These are phyloP conservation scores for Chenopodium suecicum DNA, from an alignment of 148 eudicot genomes.

Conservation along the genomic window DNA sequence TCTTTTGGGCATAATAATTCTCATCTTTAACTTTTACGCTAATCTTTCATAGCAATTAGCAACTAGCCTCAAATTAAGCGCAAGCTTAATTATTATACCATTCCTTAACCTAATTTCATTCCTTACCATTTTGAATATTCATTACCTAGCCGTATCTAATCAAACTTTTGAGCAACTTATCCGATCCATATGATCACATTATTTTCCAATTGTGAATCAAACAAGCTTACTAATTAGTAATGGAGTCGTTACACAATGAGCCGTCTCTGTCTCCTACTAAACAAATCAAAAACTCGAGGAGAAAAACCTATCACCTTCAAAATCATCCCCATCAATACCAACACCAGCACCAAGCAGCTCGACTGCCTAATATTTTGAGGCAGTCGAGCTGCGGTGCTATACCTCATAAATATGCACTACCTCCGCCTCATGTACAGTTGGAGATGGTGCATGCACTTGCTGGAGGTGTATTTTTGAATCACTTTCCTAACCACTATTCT, in stretches of 20 bases:
- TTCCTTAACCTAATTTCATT: background rate
- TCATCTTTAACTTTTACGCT: background rate
- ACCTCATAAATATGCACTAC: slow-evolving; percentile 11
- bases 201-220: background rate
- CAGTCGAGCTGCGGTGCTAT: slow-evolving; percentile 5
- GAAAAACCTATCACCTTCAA: slow-evolving; percentile 2
- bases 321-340: background rate
- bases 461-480: slow-evolving; percentile 34
- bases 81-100: background rate
- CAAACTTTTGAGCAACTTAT: too few species aligned
- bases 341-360: background rate
- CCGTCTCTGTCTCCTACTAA: slow-evolving; percentile 18
- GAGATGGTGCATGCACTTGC: slow-evolving; percentile 15
- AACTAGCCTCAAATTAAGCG: background rate
- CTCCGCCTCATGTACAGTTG: slow-evolving; percentile 8
- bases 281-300: slow-evolving; percentile 15
- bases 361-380: slow-evolving; percentile 8
- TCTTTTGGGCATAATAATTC: background rate
- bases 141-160: too few species aligned
- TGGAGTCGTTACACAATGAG: slow-evolving; percentile 22
- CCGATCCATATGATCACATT: too few species aligned
- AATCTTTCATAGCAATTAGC: too few species aligned
- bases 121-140: background rate
- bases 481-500: slow-evolving; percentile 24
- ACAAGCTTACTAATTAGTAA: background rate